Conservation (phyloP, 176 grass and related monocot species). For the Avena atlantica region DNA sequence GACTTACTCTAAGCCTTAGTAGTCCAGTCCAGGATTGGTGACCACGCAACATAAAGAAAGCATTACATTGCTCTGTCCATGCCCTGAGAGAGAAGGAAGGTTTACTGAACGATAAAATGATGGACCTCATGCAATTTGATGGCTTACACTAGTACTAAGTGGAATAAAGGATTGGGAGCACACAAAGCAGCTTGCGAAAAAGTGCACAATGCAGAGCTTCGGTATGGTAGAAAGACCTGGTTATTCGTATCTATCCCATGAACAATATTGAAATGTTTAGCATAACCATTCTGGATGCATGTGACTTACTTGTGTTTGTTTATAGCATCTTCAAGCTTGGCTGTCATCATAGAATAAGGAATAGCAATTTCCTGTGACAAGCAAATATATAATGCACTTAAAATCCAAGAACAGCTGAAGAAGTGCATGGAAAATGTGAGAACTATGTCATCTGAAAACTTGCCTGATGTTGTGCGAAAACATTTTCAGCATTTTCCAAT, state of each 20-base stretch:
- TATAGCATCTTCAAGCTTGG: slow-evolving; percentile 71
- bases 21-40: slow-evolving; percentile 74
- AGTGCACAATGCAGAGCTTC: not conserved
- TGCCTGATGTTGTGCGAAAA: slow-evolving; percentile 74
- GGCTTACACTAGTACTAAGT: not conserved
- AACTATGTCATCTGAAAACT: slow-evolving; percentile 31
- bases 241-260: slow-evolving; percentile 21
- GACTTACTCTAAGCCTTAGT: slow-evolving; percentile 70
- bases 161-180: not conserved
- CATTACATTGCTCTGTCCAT: slow-evolving; percentile 74
- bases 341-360: slow-evolving; percentile 77
- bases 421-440: slow-evolving; percentile 26
- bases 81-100: slow-evolving; percentile 52
- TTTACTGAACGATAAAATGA: slow-evolving; percentile 35
- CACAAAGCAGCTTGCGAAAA: not conserved
- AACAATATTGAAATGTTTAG: slow-evolving; percentile 22
- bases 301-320: slow-evolving; percentile 72
- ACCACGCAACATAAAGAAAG: slow-evolving; percentile 62
- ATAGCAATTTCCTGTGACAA: slow-evolving; percentile 62
- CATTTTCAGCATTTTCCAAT: slow-evolving; percentile 63
- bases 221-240: slow-evolving; percentile 5
- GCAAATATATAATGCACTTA: slow-evolving; percentile 21
- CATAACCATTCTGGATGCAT: slow-evolving; percentile 37
- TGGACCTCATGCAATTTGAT: not conserved
- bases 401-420: slow-evolving; percentile 29